These are phyloP conservation scores for Hirschfeldia incana DNA, from an alignment of 345 rosid species.

Conservation along the genomic window DNA sequence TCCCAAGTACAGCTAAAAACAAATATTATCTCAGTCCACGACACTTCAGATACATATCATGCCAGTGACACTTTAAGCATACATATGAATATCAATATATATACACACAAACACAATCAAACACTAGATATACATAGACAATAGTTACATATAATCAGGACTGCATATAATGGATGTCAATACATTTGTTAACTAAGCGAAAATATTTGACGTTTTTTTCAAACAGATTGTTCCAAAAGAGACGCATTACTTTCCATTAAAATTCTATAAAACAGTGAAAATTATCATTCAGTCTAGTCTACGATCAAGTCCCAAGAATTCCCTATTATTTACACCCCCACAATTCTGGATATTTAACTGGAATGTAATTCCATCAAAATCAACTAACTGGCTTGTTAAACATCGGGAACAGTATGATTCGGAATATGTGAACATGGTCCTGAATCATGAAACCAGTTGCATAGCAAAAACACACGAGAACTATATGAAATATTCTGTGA, in stretches of 20 bases:
- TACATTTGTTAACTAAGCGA: not conserved
- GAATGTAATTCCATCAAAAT: not conserved
- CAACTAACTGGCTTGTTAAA: not conserved
- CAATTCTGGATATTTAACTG: not conserved
- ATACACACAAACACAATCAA: not conserved
- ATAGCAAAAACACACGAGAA: not conserved
- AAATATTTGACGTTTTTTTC: not conserved
- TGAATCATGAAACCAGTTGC: not conserved
- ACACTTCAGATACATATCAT: slow-evolving; percentile 7
- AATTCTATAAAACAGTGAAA: slow-evolving; percentile 26
- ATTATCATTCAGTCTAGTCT: slow-evolving; percentile 3
- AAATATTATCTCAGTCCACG: slow-evolving; percentile 8
- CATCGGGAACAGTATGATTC: not conserved
- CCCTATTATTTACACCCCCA: not conserved
- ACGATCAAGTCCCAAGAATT: slow-evolving; percentile 17
- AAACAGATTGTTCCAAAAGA: not conserved
- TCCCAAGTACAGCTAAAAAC: slow-evolving; percentile 5
- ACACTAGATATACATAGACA: not conserved
- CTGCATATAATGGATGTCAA: not conserved
- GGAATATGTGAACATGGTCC: not conserved
- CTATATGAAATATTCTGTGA: not conserved
- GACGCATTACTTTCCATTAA: slow-evolving; percentile 16
- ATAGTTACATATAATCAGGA: not conserved
- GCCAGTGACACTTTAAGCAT: not conserved
- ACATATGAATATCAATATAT: slow-evolving; percentile 3